These are phyloP conservation scores for Leccinum variabile DNA, from an alignment of 1,284 basidiomycete genomes.

Conservation along the genomic window DNA sequence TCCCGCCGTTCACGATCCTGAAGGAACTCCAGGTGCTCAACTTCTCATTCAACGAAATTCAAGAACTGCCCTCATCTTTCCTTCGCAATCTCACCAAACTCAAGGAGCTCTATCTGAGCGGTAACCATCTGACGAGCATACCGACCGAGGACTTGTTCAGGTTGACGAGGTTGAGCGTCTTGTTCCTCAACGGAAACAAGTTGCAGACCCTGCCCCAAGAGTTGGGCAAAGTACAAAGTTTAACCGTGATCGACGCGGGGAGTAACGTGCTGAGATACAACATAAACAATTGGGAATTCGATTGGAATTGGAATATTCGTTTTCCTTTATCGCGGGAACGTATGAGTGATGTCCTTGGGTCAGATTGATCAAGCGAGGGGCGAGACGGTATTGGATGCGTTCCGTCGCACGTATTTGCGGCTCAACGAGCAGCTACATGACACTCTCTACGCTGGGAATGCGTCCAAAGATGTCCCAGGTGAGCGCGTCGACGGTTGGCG, in stretches of 20 bases:
- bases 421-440: too few species aligned
- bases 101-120: slow-evolving; percentile 89
- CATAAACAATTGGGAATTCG: slow-evolving; percentile 98
- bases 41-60: slow-evolving; percentile 94
- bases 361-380: too few species aligned
- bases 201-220: slow-evolving; percentile 92
- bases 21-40: slow-evolving; percentile 84
- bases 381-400: too few species aligned
- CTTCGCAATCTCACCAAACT: slow-evolving; percentile 70
- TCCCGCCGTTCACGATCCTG: slow-evolving; percentile 75
- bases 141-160: slow-evolving; percentile 86
- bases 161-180: slow-evolving; percentile 64
- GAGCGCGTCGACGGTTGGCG: too few species aligned
- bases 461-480: too few species aligned
- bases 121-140: slow-evolving; percentile 89
- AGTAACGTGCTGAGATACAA: slow-evolving; percentile 97
- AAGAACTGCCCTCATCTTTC: slow-evolving; percentile 82
- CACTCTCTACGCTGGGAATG: too few species aligned
- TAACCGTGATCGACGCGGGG: slow-evolving; percentile 90
- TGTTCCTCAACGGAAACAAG: slow-evolving; percentile 95
- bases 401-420: too few species aligned
- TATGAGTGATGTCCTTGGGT: too few species aligned
- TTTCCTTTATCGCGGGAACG: background rate
- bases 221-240: slow-evolving; percentile 77
- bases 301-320: slow-evolving; percentile 92